Evolutionary conservation across 2,329 filamentous ascomycete species (phyloP).

Genomic region (Ceratocystis variospora): DNA sequence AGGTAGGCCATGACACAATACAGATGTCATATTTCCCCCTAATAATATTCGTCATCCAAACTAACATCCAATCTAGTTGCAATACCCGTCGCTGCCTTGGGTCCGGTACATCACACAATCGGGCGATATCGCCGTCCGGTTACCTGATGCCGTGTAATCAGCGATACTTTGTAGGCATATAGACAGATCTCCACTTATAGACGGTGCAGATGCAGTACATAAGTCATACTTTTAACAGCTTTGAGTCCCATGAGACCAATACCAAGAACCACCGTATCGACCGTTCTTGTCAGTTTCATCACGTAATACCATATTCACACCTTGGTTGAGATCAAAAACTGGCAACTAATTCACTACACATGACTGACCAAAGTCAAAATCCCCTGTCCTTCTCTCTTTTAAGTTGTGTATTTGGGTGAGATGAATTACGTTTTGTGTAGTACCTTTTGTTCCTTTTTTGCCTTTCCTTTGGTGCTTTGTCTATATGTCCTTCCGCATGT

Average conservation of each 20-base stretch:
- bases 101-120: slow-evolving; percentile 98
- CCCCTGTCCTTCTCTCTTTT: neutral
- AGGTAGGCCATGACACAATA: slow-evolving; percentile 47
- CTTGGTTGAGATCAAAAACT: neutral
- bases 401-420: neutral
- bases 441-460: neutral
- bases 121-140: slow-evolving; percentile 83
- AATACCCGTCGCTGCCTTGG: slow-evolving; percentile 97
- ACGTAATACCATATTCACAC: neutral
- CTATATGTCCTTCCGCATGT: neutral
- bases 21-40: slow-evolving; percentile 4
- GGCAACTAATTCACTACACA: neutral
- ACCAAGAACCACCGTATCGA: neutral
- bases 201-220: neutral
- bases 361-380: neutral
- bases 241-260: neutral
- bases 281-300: neutral
- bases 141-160: slow-evolving; percentile 71
- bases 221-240: slow-evolving; percentile 2
- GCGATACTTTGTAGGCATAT: neutral
- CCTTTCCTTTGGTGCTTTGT: neutral
- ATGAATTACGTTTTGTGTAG: neutral
- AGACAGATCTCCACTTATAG: neutral
- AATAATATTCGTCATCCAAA: neutral
- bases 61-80: slow-evolving; percentile 44